These are phyloP conservation scores for Carex pumila DNA, from an alignment of 176 grass and related monocot species.

Conservation along the genomic window DNA sequence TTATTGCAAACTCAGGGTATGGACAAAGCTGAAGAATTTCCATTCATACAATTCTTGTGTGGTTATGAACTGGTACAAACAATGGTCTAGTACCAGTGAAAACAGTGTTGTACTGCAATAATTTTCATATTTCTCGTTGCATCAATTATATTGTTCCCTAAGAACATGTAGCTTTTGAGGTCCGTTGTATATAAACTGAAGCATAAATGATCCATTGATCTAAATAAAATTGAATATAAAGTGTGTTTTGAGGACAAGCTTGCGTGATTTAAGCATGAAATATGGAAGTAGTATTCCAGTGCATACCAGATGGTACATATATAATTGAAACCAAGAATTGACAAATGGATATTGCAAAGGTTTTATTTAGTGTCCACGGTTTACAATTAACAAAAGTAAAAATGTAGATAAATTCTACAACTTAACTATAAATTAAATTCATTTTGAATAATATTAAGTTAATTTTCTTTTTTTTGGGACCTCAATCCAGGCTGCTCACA, in stretches of 20 bases:
- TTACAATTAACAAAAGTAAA: neutral
- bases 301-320: neutral
- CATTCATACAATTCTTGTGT: neutral
- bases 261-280: neutral
- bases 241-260: neutral
- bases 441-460: neutral
- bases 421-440: neutral
- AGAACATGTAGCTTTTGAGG: neutral
- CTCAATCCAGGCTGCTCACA: conserved; percentile 39
- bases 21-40: neutral
- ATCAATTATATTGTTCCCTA: neutral
- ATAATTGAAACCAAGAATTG: neutral
- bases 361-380: neutral
- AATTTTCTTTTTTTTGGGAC: neutral
- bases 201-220: neutral
- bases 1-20: neutral
- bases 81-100: no score
- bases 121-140: no score
- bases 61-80: no score
- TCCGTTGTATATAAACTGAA: neutral
- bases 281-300: neutral
- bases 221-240: neutral
- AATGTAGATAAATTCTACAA: neutral
- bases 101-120: no score
- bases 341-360: neutral